phyloP scores from a whole-genome alignment of 2,329 filamentous ascomycete species.

The Pseudogymnoascus sp. region DNA sequence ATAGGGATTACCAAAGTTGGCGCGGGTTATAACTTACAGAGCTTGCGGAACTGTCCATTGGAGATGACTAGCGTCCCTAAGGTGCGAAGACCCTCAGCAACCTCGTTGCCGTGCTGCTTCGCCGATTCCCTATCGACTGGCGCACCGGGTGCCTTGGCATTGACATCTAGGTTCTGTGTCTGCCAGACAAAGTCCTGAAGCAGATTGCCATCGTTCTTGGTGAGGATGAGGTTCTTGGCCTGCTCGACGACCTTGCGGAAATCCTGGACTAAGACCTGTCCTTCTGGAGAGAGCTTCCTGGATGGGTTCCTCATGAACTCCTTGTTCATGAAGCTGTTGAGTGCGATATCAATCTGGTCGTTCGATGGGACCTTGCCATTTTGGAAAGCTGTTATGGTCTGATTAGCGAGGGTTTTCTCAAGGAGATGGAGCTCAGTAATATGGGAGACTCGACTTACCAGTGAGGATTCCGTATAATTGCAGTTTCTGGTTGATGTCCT shows the following conservation, averaged over 20 bases:
- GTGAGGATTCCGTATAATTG: slow-evolving; percentile 86
- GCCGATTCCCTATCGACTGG: slow-evolving; percentile 69
- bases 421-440: not conserved
- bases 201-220: slow-evolving; percentile 91
- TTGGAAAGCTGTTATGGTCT: slow-evolving; percentile 57
- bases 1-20: not conserved
- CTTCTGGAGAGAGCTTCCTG: slow-evolving; percentile 71
- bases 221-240: slow-evolving; percentile 75
- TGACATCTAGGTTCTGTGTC: slow-evolving; percentile 64
- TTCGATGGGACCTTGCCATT: slow-evolving; percentile 80
- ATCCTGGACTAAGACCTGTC: slow-evolving; percentile 69
- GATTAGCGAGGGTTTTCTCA: not conserved
- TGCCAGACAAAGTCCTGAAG: slow-evolving; percentile 97
- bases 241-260: slow-evolving; percentile 72
- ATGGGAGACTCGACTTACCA: slow-evolving; percentile 35
- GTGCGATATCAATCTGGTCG: slow-evolving; percentile 76
- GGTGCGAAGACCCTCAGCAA: slow-evolving; percentile 76
- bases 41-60: slow-evolving; percentile 90
- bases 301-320: slow-evolving; percentile 63
- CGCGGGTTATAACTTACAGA: slow-evolving; percentile 13
- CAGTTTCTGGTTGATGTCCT: slow-evolving; percentile 82
- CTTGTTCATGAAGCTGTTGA: slow-evolving; percentile 79
- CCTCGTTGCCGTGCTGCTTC: slow-evolving; percentile 75
- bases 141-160: slow-evolving; percentile 52
- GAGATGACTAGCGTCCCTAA: slow-evolving; percentile 84